These are phyloP conservation scores for Chytriomyces sp. DNA, from an alignment of 192 early-diverging fungal species.

Conservation along the genomic window DNA sequence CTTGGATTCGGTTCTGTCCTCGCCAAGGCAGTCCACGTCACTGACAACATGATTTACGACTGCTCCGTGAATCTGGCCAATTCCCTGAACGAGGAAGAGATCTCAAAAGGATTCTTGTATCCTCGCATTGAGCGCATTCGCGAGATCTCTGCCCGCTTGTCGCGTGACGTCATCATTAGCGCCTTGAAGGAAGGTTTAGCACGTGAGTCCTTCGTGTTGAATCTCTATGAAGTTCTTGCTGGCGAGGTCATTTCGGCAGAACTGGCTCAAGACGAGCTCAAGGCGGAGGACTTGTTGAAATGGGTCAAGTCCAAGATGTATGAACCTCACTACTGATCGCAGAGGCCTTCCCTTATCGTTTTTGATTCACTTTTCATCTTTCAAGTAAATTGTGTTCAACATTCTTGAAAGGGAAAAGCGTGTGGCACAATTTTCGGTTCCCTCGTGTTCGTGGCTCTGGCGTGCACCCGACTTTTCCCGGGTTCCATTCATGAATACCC, in stretches of 20 bases:
- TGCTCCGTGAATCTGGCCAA: slow-evolving; percentile 78
- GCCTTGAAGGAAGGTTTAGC: slow-evolving; percentile 43
- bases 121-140: slow-evolving; percentile 86
- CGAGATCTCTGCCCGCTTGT: slow-evolving; percentile 77
- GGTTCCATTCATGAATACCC: too few species aligned
- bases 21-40: slow-evolving; percentile 67
- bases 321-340: slow-evolving; percentile 24
- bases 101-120: slow-evolving; percentile 71
- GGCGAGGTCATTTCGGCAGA: neutral
- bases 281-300: slow-evolving; percentile 5
- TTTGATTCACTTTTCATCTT: too few species aligned
- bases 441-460: too few species aligned
- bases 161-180: slow-evolving; percentile 70
- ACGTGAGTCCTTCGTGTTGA: slow-evolving; percentile 30
- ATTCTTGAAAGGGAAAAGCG: neutral
- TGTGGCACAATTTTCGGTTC: neutral
- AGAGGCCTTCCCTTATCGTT: too few species aligned
- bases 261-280: neutral
- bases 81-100: slow-evolving; percentile 72
- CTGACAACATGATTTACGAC: slow-evolving; percentile 81
- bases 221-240: slow-evolving; percentile 5
- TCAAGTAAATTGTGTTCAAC: too few species aligned
- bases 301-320: slow-evolving; percentile 37
- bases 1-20: slow-evolving; percentile 86
- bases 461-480: too few species aligned